Evolutionary conservation across 352 stramenopile genomes (phyloP), one percentile per base, ranked within the genome.

Genomic region (Phytophthora fragariae): DNA sequence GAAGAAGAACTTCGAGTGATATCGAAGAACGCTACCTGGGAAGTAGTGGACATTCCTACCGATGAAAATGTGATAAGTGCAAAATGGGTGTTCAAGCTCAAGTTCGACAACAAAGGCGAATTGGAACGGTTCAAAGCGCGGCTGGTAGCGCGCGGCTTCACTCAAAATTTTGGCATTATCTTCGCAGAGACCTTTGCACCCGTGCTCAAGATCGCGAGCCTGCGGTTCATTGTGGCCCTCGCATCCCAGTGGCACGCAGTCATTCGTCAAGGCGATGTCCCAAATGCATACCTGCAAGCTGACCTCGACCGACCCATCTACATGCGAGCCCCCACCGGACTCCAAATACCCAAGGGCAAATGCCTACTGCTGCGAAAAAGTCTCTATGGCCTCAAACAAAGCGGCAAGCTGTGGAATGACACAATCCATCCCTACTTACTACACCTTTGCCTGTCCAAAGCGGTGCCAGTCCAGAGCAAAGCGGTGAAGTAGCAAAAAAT

Each of bases 41-140:
- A 59, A 46, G 33, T 59, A 24, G 54, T 59, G 7, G 54, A 59
- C 31, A 33, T 33, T 21, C 54, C 54, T 14, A 29, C 54, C 7
- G 54, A 46, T 24, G 29, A 0, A 41, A 59, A 59, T 15, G 2
- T 47, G 54, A 46, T 59, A 12, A 47, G 19, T 12, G 27, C 12
- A 5, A 59, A 59, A 27, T 59, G 54, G 54, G 27, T 59, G 12
- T 59, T 59, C 54, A 21, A 46, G 0, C 6, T 58, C 7, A 58
- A 58, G 53, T 44, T 44, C 53, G 27, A 58, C 29, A 58, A 29
- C 53, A 37, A 33, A 21, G 57, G 57, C 15, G 41, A 64, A 14
- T 17, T 64, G 5, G 57, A 64, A 17, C 15, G 57, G 5, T 64
- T 64, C 39, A 64, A 64, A 11, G 62, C 35, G 35, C 33, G 61